Evolutionary conservation across 768 basidiomycete genomes (phyloP).

Genomic region (Kwoniella sp.): DNA sequence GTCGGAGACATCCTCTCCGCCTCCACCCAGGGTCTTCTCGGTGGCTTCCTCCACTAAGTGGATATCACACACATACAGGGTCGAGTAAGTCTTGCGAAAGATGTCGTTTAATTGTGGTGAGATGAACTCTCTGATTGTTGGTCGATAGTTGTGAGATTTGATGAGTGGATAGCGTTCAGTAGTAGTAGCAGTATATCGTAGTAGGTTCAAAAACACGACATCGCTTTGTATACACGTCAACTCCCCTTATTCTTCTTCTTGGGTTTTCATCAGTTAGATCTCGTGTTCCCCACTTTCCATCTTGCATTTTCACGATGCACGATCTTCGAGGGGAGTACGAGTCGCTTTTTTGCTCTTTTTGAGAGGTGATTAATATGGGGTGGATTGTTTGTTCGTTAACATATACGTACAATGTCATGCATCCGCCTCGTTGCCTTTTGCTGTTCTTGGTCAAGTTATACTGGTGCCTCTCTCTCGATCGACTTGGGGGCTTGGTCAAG

Average conservation of each 20-base stretch:
- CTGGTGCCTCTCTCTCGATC: no score
- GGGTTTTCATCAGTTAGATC: background rate
- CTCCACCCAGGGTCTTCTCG: slow-evolving; percentile 3
- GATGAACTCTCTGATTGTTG: no score
- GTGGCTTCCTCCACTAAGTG: slow-evolving; percentile 5
- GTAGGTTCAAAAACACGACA: no score
- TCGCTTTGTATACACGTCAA: no score
- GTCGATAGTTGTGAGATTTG: no score
- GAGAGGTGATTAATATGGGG: slow-evolving; percentile 1
- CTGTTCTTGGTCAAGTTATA: background rate
- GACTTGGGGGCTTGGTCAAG: no score
- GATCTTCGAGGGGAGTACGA: background rate
- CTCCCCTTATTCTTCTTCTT: no score
- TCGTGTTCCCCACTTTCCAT: background rate
- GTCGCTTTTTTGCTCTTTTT: background rate
- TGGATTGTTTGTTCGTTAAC: background rate
- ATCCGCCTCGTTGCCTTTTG: background rate
- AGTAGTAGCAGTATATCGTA: no score
- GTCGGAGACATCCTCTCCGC: slow-evolving; percentile 8
- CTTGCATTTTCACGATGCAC: background rate
- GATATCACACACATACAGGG: background rate
- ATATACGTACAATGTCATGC: background rate
- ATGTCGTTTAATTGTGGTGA: background rate
- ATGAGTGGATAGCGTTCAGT: no score
- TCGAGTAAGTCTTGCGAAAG: background rate